Evolutionary conservation across 169 alveolate genomes (phyloP).

Genomic region (Plasmodium yoelii): DNA sequence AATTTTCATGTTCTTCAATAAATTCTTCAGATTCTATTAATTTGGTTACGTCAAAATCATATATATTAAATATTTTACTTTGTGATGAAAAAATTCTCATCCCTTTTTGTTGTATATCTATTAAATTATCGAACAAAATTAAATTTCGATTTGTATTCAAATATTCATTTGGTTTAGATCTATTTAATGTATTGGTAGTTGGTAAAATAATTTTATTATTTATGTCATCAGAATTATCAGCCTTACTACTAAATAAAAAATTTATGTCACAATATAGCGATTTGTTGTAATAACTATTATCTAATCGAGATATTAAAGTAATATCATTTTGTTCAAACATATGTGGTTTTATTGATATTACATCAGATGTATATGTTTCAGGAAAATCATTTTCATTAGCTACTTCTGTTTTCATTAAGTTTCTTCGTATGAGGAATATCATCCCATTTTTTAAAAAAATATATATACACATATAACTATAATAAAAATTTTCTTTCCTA

Average conservation of each 20-base stretch:
- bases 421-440: constrained; percentile 37
- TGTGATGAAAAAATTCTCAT: constrained; percentile 27
- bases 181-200: background rate
- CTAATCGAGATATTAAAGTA: constrained; percentile 37
- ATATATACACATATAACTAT: constrained; percentile 60
- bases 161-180: background rate
- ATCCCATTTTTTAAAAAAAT: constrained; percentile 46
- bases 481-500: constrained; percentile 14
- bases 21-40: background rate
- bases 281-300: constrained; percentile 21
- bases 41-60: constrained; percentile 25
- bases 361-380: background rate
- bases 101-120: constrained; percentile 37
- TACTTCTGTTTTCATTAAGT: constrained; percentile 7
- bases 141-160: background rate
- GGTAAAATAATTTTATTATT: background rate
- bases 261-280: constrained; percentile 42
- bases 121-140: constrained; percentile 1
- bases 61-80: constrained; percentile 23
- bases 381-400: background rate
- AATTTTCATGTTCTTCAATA: background rate
- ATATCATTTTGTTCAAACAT: constrained; percentile 33
- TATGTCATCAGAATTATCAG: background rate
- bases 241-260: background rate
- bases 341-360: constrained; percentile 9